Evolutionary conservation across 2,329 filamentous ascomycete species (phyloP), one percentile per base, ranked within the genome.

Genomic region (Claviceps fusiformis): DNA sequence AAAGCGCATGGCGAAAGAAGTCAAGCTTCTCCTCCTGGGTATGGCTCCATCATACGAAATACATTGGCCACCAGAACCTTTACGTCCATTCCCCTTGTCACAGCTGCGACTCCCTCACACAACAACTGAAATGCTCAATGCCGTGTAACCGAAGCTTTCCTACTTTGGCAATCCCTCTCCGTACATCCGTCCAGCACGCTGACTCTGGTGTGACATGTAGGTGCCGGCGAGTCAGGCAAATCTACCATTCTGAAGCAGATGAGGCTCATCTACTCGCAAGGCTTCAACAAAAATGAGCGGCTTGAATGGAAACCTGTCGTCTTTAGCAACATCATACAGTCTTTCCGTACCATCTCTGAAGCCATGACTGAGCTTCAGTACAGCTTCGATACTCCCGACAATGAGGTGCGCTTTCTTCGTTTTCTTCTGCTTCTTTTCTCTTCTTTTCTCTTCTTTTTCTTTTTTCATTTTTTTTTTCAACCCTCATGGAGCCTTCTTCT

Each of bases 181-280:
- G 41, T n/a, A 4, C 6, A 27, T 29, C 35, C 46, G 10, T 48
- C 46, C 37, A 35, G 6, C 8, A n/a, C 33, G 37, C 50, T 45
- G 46, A 56, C 33, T 31, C 27, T 48, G 41, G 24, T 54, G 58
- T 60, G 55, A 56, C 43, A n/a, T 60, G 60, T 62, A 96, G 91
- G 92, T 70, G 92, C 92, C 64, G 92, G 92, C 67, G 92, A 97
- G 87, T 72, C 71, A 49, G 71, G 92, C 61, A 97, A 97, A 73
- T 96, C 92, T 9, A 97, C 92, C 1, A 91, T 97, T 57, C 81
- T 97, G 61, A 97, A 97, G 75, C 92, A 97, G 77, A 97, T 98
- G 93, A 92, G 92, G 70, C 84, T 98, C 71, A 96, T 98, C 63
- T 93, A 97, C 70, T 84, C 89, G 15, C 85, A 90, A 70, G 92